Evolutionary conservation across 495 filamentous ascomycete species (phyloP).

Genomic region (Penicillium bialowiezense): DNA sequence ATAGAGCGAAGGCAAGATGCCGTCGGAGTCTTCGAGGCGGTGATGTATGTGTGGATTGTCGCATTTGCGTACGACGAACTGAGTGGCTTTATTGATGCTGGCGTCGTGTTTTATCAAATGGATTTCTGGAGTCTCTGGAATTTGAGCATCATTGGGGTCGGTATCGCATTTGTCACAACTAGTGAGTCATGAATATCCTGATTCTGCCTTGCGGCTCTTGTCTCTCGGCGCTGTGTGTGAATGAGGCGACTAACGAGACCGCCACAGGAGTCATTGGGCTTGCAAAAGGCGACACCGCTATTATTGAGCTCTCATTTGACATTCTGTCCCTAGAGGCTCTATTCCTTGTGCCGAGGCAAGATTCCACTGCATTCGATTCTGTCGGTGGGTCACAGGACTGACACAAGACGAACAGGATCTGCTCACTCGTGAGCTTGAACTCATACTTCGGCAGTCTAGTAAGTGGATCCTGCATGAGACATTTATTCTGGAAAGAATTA

Average conservation of each 20-base stretch:
- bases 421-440: slow-evolving; percentile 82
- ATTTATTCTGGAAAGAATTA: slow-evolving; percentile 6
- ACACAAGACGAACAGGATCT: slow-evolving; percentile 54
- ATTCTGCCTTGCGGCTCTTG: slow-evolving; percentile 9
- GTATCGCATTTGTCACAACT: slow-evolving; percentile 65
- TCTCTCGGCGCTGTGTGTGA: not conserved
- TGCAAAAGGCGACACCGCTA: slow-evolving; percentile 51
- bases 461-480: slow-evolving; percentile 23
- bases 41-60: slow-evolving; percentile 68
- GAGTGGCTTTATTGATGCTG: slow-evolving; percentile 78
- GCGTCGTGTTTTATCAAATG: slow-evolving; percentile 74
- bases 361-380: slow-evolving; percentile 2
- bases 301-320: slow-evolving; percentile 81
- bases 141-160: slow-evolving; percentile 80
- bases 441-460: slow-evolving; percentile 84
- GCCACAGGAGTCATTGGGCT: slow-evolving; percentile 68
- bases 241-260: slow-evolving; percentile 8
- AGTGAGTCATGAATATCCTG: slow-evolving; percentile 58
- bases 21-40: slow-evolving; percentile 49
- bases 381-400: slow-evolving; percentile 10
- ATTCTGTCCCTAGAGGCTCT: slow-evolving; percentile 85
- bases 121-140: slow-evolving; percentile 94
- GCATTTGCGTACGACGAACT: slow-evolving; percentile 88
- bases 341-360: slow-evolving; percentile 77
- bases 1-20: slow-evolving; percentile 53